These are phyloP conservation scores for Lecanicillium sp. DNA, from an alignment of 2,329 filamentous ascomycete genomes.

Conservation along the genomic window DNA sequence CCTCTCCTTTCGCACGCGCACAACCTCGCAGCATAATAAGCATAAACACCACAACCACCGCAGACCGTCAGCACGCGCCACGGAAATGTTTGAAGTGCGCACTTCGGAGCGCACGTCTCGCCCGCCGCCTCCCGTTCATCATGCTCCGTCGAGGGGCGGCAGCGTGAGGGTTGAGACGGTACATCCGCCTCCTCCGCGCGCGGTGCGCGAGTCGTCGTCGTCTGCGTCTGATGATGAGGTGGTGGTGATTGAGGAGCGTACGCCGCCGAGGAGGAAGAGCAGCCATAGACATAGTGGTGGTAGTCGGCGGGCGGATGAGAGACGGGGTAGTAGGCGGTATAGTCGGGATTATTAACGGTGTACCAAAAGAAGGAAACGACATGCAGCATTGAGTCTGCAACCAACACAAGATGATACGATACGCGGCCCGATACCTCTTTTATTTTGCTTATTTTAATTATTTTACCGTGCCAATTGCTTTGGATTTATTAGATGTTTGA, in stretches of 20 bases:
- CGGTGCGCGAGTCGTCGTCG: conserved; percentile 11
- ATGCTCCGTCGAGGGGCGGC: no score
- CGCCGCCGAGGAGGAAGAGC: conserved; percentile 19
- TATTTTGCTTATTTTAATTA: no score
- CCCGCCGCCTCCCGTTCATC: conserved; percentile 6
- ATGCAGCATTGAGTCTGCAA: no score
- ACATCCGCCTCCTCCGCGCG: conserved; percentile 19
- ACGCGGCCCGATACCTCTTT: no score
- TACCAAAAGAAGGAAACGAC: no score
- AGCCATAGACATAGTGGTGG: background rate
- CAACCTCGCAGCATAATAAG: conserved; percentile 6
- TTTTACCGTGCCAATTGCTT: no score
- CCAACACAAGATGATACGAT: no score
- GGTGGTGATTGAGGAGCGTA: conserved; percentile 27
- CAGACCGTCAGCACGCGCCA: conserved; percentile 11
- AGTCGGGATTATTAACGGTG: background rate
- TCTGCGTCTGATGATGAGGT: conserved; percentile 27
- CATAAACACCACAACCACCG: conserved; percentile 8
- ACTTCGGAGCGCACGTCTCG: conserved; percentile 14
- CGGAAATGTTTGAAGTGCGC: conserved; percentile 21
- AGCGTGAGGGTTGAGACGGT: no score
- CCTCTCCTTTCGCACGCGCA: conserved; percentile 9
- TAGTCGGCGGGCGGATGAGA: background rate
- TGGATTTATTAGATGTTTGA: no score
- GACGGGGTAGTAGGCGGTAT: background rate